Conservation (phyloP, 768 basidiomycete species). For the Boletus fagicola region DNA sequence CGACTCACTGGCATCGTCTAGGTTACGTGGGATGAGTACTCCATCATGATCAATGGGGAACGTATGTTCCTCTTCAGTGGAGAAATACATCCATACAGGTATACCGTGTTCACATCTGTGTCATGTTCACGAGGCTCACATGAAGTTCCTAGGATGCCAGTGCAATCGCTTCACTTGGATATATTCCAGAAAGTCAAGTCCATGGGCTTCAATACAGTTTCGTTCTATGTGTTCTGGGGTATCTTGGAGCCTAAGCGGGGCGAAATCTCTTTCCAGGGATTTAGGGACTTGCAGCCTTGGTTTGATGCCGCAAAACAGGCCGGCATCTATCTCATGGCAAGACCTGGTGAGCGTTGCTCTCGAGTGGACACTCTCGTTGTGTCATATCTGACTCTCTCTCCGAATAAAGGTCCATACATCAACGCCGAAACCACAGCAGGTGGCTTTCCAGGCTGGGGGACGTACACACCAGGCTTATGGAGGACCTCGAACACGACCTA, state of each 20-base stretch:
- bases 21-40: slow-evolving; percentile 62
- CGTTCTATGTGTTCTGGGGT: slow-evolving; percentile 62
- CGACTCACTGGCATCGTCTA: slow-evolving; percentile 3
- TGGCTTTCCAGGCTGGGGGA: slow-evolving; percentile 59
- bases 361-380: not conserved
- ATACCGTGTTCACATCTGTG: not conserved
- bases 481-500: slow-evolving; percentile 51
- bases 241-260: slow-evolving; percentile 41
- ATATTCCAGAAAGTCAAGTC: slow-evolving; percentile 63
- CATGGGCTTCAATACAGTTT: slow-evolving; percentile 38
- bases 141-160: slow-evolving; percentile 30
- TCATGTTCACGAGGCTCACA: not conserved
- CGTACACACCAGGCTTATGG: slow-evolving; percentile 48
- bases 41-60: slow-evolving; percentile 56
- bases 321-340: slow-evolving; percentile 28
- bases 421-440: slow-evolving; percentile 35
- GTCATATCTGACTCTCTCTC: not conserved
- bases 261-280: slow-evolving; percentile 52
- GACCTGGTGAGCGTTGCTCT: slow-evolving; percentile 20
- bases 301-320: slow-evolving; percentile 30
- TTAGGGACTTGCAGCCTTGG: slow-evolving; percentile 34
- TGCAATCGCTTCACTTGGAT: slow-evolving; percentile 41
- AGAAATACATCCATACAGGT: slow-evolving; percentile 62
- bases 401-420: slow-evolving; percentile 26
- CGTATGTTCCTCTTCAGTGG: slow-evolving; percentile 58